These are phyloP conservation scores for Leersia perrieri DNA, from an alignment of 176 grass and related monocot species.

Conservation along the genomic window DNA sequence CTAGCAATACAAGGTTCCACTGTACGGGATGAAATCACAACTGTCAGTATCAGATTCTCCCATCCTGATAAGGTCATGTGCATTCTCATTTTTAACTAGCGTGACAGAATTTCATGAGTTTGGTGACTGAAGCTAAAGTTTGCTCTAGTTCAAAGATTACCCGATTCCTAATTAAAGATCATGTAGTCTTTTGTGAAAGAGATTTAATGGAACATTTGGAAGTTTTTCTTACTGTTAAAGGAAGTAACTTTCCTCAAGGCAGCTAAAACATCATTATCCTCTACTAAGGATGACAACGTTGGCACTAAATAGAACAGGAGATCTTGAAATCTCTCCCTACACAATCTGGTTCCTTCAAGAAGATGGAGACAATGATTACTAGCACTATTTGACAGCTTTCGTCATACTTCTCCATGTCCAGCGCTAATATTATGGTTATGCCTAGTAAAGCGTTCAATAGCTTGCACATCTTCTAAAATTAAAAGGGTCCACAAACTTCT, in stretches of 20 bases:
- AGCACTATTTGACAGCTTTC: conserved; percentile 25
- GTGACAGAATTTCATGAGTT: background rate
- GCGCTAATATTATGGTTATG: background rate
- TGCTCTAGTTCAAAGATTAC: conserved; percentile 4
- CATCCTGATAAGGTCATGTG: background rate
- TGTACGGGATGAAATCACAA: background rate
- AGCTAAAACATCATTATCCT: conserved; percentile 9
- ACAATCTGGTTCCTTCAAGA: conserved; percentile 17
- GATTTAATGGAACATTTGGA: background rate
- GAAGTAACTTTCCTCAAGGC: conserved; percentile 19
- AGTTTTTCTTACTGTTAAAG: background rate
- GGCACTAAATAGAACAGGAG: background rate
- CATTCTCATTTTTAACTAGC: conserved; percentile 3
- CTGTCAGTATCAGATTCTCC: background rate
- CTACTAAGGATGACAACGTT: background rate
- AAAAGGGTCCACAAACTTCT: background rate
- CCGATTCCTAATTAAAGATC: background rate
- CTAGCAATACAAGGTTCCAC: conserved; percentile 1
- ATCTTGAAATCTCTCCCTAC: conserved; percentile 17
- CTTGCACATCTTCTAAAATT: conserved; percentile 5
- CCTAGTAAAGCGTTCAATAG: conserved; percentile 11
- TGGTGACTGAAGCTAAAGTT: conserved; percentile 4
- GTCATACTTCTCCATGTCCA: conserved; percentile 29
- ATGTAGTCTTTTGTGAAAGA: background rate
- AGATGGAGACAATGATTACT: conserved; percentile 34